A percentile compares a stretch with the other conserved stretches of the same genome.
Conservation (phyloP, 108 stramenopile genomes). For the Nannochloropsis oceanica region DNA sequence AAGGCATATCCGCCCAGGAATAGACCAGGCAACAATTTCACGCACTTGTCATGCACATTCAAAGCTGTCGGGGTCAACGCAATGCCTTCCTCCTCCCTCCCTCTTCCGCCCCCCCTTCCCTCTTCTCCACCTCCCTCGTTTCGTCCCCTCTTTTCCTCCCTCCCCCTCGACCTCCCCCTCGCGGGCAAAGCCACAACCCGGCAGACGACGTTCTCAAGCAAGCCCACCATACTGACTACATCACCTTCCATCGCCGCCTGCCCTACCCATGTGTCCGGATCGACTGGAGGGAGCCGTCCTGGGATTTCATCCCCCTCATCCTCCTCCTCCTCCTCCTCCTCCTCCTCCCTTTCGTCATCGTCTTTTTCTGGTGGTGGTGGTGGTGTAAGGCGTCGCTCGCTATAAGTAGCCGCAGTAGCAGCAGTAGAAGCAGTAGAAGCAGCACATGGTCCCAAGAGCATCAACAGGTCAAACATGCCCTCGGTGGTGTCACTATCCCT, state of each 20-base stretch:
- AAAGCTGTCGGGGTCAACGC: background rate
- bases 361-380: background rate
- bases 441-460: background rate
- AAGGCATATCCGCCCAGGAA: background rate
- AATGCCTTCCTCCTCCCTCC: background rate
- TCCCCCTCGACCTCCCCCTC: background rate
- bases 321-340: background rate
- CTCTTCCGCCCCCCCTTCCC: background rate
- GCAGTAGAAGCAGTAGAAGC: background rate
- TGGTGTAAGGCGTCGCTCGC: background rate
- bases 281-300: background rate
- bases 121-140: background rate
- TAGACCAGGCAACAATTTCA: background rate
- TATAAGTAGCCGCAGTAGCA: background rate
- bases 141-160: background rate
- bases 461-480: background rate
- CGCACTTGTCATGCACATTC: background rate
- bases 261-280: background rate
- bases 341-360: background rate
- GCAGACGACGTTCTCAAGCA: background rate
- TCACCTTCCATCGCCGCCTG: background rate
- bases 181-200: background rate
- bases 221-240: background rate
- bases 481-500: background rate
- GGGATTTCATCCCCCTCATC: background rate